Conservation (phyloP, 2,329 filamentous ascomycete genomes). For the Diplocarpon mali region DNA sequence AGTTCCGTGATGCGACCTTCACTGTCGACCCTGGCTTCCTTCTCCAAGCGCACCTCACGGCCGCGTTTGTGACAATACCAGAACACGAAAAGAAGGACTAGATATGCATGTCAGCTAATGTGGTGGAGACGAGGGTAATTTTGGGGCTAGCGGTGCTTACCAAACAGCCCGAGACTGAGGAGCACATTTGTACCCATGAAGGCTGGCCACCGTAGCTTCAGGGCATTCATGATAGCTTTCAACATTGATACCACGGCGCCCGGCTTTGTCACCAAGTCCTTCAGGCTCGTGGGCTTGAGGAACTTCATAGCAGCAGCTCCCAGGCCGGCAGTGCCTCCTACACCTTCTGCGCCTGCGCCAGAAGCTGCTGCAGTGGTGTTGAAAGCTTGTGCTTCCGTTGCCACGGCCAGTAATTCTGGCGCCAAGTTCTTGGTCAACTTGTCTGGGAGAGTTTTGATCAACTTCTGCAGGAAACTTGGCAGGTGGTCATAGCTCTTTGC, state of each 20-base stretch:
- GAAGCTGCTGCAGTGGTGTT: conserved; percentile 7
- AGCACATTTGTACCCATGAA: conserved; percentile 86
- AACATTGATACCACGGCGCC: conserved; percentile 78
- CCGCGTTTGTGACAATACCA: conserved; percentile 99
- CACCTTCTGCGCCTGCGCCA: conserved; percentile 28
- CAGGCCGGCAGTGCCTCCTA: conserved; percentile 6
- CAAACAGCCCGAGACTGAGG: conserved; percentile 78
- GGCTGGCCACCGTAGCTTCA: conserved; percentile 81
- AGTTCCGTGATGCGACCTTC: conserved; percentile 21
- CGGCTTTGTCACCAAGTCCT: conserved; percentile 73
- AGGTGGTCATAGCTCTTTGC: conserved; percentile 52
- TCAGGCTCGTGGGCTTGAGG: conserved; percentile 59
- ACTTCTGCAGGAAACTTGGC: conserved; percentile 70
- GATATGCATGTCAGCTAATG: conserved; percentile 4
- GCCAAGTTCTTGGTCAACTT: conserved; percentile 68
- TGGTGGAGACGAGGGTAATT: neutral
- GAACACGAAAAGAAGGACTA: conserved; percentile 78
- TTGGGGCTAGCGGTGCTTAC: conserved; percentile 36
- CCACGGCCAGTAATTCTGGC: conserved; percentile 72
- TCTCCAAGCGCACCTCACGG: conserved; percentile 61
- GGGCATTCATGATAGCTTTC: conserved; percentile 78
- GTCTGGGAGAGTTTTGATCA: conserved; percentile 73
- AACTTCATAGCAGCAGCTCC: conserved; percentile 47
- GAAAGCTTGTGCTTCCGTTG: conserved; percentile 54
- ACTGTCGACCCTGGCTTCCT: conserved; percentile 18